phyloP scores from a whole-genome alignment of 192 early-diverging fungal species.

The Oehlia diaphana region DNA sequence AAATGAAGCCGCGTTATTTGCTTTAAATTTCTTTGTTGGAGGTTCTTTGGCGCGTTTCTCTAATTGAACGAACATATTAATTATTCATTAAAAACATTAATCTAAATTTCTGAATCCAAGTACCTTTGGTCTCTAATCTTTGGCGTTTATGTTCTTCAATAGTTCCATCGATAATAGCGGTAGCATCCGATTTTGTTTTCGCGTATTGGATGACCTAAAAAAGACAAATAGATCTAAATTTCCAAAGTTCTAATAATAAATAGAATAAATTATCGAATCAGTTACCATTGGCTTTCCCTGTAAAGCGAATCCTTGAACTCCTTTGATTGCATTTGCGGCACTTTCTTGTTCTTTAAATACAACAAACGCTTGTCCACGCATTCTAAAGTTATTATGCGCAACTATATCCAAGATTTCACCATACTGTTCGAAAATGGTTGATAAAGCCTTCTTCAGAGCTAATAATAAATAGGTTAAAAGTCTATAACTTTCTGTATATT shows the following conservation, averaged over 20 bases:
- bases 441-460: conserved; percentile 75
- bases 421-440: conserved; percentile 78
- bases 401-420: conserved; percentile 84
- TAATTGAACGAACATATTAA: not conserved
- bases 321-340: conserved; percentile 75
- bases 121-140: conserved; percentile 67
- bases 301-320: conserved; percentile 82
- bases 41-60: conserved; percentile 32
- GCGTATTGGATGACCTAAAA: conserved; percentile 55
- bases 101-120: not conserved
- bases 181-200: conserved; percentile 55
- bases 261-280: not conserved
- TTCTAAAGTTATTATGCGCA: conserved; percentile 74
- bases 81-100: not conserved
- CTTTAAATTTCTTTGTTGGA: conserved; percentile 24
- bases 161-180: conserved; percentile 67
- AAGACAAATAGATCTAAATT: not conserved
- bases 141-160: conserved; percentile 63
- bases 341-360: conserved; percentile 71
- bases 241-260: not conserved
- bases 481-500: not conserved
- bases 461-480: conserved; percentile 4
- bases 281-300: conserved; percentile 82
- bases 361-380: conserved; percentile 95
- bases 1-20: not conserved